These are phyloP conservation scores for Trametes punicea DNA, from an alignment of 768 basidiomycete species.

Conservation along the genomic window DNA sequence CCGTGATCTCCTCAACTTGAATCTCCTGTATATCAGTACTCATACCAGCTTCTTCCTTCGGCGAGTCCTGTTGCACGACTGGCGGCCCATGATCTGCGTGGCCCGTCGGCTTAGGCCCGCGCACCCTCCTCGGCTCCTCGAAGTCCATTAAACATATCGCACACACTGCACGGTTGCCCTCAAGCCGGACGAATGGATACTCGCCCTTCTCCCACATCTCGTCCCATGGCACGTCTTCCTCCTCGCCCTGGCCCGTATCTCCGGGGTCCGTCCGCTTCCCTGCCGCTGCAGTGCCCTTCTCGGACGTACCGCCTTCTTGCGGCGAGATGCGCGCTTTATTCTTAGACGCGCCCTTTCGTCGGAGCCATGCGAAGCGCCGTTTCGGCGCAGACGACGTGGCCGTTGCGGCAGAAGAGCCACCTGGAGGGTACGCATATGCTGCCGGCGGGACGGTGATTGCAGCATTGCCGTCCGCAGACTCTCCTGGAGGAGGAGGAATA, in stretches of 20 bases:
- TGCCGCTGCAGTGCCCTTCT: constrained; percentile 11
- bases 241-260: constrained; percentile 18
- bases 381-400: constrained; percentile 28
- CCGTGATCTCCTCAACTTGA: constrained; percentile 29
- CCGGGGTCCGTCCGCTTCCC: constrained; percentile 7
- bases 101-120: constrained; percentile 31
- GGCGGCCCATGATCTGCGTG: background rate
- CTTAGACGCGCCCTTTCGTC: constrained; percentile 20
- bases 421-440: constrained; percentile 64
- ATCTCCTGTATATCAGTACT: constrained; percentile 31
- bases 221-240: constrained; percentile 59
- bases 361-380: constrained; percentile 54
- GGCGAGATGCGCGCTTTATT: constrained; percentile 24
- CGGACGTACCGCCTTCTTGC: background rate
- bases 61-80: background rate
- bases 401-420: constrained; percentile 26
- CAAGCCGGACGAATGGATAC: constrained; percentile 79
- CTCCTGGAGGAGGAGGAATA: constrained; percentile 73
- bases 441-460: constrained; percentile 44
- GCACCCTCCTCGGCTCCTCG: constrained; percentile 57
- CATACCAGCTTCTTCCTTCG: background rate
- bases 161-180: constrained; percentile 80
- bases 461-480: constrained; percentile 21
- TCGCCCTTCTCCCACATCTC: constrained; percentile 74
- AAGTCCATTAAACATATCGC: constrained; percentile 86